A percentile compares a stretch with the other conserved stretches of the same genome.
phyloP scores from a whole-genome alignment of 1,284 basidiomycete genomes.

The Ceratobasidium sp. region DNA sequence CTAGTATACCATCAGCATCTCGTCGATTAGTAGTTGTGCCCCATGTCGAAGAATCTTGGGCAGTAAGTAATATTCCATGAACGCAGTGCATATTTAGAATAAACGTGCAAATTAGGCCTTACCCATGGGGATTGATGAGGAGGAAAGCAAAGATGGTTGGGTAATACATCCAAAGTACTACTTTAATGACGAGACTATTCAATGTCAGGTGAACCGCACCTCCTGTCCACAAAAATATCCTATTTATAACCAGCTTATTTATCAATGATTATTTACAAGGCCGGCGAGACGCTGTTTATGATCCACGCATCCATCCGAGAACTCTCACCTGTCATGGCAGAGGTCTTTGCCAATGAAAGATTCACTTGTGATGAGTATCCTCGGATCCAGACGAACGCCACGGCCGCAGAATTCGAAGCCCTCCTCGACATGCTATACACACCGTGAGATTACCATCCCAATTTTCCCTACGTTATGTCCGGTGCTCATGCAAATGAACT shows the following conservation, averaged over 20 bases:
- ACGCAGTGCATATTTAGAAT: too few relatives aligned
- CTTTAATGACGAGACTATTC: background rate
- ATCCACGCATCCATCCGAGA: background rate
- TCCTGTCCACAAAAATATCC: too few relatives aligned
- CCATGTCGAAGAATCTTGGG: too few relatives aligned
- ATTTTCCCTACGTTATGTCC: background rate
- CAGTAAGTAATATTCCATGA: too few relatives aligned
- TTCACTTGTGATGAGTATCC: background rate
- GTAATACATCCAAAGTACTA: background rate
- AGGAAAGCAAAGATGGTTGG: too few relatives aligned
- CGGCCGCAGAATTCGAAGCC: background rate
- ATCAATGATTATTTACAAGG: background rate
- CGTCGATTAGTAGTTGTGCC: too few relatives aligned
- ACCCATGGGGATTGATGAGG: too few relatives aligned
- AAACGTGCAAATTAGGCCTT: too few relatives aligned
- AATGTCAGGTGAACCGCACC: background rate
- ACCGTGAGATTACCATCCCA: background rate
- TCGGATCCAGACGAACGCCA: background rate
- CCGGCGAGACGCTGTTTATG: background rate
- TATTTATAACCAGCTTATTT: too few relatives aligned
- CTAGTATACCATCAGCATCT: too few relatives aligned
- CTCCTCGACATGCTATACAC: conserved; percentile 6
- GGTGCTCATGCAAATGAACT: background rate
- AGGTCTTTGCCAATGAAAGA: background rate
- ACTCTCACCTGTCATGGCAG: background rate